Evolutionary conservation across 169 alveolate species (phyloP).

Genomic region (Besnoitia besnoiti): DNA sequence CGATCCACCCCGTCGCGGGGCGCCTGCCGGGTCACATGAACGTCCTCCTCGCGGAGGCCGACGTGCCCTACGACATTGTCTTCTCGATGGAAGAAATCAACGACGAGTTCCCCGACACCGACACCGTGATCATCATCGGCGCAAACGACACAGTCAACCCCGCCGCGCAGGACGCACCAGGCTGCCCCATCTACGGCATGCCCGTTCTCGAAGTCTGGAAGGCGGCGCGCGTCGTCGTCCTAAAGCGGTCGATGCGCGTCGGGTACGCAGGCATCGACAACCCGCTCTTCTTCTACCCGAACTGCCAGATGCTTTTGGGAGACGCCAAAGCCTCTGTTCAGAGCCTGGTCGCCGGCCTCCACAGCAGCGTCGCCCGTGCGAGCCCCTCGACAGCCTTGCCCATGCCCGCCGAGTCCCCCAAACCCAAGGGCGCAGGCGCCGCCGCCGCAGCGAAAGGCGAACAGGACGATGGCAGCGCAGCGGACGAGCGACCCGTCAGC

Average conservation of each 20-base stretch:
- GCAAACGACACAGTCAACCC: conserved; percentile 94
- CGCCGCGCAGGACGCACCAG: conserved; percentile 79
- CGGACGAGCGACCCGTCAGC: too few species aligned
- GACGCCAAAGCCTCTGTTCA: conserved; percentile 81
- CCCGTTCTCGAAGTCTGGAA: conserved; percentile 93
- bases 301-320: conserved; percentile 85
- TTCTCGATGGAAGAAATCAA: conserved; percentile 89
- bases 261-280: conserved; percentile 91
- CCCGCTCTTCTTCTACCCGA: conserved; percentile 85
- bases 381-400: too few species aligned
- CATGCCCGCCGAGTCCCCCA: too few species aligned
- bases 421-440: too few species aligned
- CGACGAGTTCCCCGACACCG: conserved; percentile 75
- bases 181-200: conserved; percentile 88
- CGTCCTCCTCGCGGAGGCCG: conserved; percentile 91
- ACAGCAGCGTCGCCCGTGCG: too few species aligned
- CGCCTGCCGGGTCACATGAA: conserved; percentile 94
- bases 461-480: too few species aligned
- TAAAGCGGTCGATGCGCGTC: conserved; percentile 87
- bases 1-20: conserved; percentile 95
- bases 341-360: conserved; percentile 68
- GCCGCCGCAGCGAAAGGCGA: too few species aligned
- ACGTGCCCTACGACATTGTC: conserved; percentile 88
- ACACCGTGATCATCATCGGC: conserved; percentile 85
- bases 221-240: conserved; percentile 75